Base-by-base conservation (phyloP, 768 basidiomycete species). In the Rhodocollybia butyracea region DNA sequence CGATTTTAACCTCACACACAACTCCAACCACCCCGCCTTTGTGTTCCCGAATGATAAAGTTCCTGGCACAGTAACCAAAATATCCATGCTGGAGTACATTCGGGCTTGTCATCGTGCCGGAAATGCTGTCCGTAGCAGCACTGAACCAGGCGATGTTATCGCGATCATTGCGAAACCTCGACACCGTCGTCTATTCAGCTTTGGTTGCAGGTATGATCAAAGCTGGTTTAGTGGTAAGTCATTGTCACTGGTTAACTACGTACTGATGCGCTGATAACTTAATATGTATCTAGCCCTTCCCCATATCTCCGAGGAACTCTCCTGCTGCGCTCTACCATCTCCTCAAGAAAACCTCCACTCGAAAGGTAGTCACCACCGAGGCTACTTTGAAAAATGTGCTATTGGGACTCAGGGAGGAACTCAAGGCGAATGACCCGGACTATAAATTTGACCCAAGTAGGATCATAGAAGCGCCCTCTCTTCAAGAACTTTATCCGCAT, bases 291-390 rank as follows among this genome's bases (percentile, higher is more conserved):
- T 46, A 76, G 76, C 74, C 75, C n/a, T 73, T 71, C 56, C 68
- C 70, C 0, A 76, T 76, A 29, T 75, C 72, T 17, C 71, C 72
- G 27, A 67, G 73, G 11, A 72, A 72, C 50, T 69, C 74, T 0
- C 63, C 73, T 3, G 65, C 64, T 5, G 75, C 70, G 0, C 61
- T 73, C 40, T 58, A 69, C 46, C 63, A 70, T 32, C 61, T 77
- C 29, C 61, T 81, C 47, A 64, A 62, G 46, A 66, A 73, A 50
- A 68, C 73, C 1, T 65, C 66, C 15, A 78, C 72, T 46, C 70
- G 66, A 55, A 69, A 72, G 43, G 34, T 79, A 27, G 62, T 80
- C 8, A 62, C 70, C 0, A 73, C 76, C 0, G 59, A 61, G 13
- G 54, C 64, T 11, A 68, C 68, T 0, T 60, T 76, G 1, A 41